Base-by-base conservation (phyloP, 2,329 filamentous ascomycete genomes). In the Colletotrichum eremochloae region DNA sequence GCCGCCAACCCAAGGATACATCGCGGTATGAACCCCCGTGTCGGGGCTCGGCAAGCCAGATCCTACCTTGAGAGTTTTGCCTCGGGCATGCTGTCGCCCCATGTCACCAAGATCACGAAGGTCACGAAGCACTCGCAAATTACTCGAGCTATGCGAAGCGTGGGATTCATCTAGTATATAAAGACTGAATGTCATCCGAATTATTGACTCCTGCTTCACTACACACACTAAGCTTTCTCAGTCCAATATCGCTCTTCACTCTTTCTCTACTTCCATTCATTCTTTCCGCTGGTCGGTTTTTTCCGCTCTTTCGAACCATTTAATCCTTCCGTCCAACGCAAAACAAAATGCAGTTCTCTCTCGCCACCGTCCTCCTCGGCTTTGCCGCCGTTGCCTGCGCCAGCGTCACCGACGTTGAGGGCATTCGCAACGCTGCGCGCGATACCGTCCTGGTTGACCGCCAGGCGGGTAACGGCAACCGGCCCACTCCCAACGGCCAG, bases 401-500 rank as follows among this genome's bases (percentile, higher is more conserved):
- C 55, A 72, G 63, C 20, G 68, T 75, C 24, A 77, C 74, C 63
- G 61, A 75, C 9, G 76, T 77, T 55, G 75, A 76, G 31, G 73
- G 64, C 18, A 36, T 67, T 3, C 64, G 64, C 18, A 67, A 61
- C 36, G 36, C 58, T 18, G 55, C 58, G 44, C 55, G 64, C 8
- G 11, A 36, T 31, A 8, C 46, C 44, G 42, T 64, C 6, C 11
- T 71, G 52, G 58, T 78, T 55, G 70, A 66, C n/a, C 78, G 76
- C 56, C 79, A 80, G 73, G 48, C 48, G 12, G 48, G 48, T 15
- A 81, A 81, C 75, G 77, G 80, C 29, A 79, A 78, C n/a, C 76
- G 79, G 11, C 78, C 80, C 31, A 76, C 50, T n/a, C 48, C 48
- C 48, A 29, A 29, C 48, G 80, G 80, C 31, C 71, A 71, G 24